Conservation (phyloP, 2,329 filamentous ascomycete species). For the Cercospora sp. region DNA sequence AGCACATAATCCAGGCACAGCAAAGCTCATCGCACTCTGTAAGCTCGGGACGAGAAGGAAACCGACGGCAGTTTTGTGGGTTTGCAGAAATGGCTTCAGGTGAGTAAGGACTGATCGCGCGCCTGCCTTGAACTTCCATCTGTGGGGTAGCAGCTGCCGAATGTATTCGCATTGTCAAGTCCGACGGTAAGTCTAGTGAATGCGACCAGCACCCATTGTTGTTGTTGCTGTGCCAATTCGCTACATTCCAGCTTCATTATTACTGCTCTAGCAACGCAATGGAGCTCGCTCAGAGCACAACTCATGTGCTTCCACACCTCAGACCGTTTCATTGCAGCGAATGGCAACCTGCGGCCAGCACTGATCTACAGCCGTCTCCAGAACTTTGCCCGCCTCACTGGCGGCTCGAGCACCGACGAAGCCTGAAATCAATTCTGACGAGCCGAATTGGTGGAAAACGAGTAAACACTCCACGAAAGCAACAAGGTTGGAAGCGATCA, state of each 20-base stretch:
- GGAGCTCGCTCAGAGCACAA: conserved; percentile 9
- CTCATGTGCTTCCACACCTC: conserved; percentile 20
- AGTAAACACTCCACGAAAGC: not conserved
- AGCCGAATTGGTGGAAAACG: conserved; percentile 18
- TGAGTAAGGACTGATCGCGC: not conserved
- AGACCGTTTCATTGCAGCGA: conserved; percentile 12
- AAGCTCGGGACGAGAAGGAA: not conserved
- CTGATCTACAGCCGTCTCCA: conserved; percentile 4
- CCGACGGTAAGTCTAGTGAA: not conserved
- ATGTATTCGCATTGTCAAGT: not conserved
- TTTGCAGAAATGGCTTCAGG: not conserved
- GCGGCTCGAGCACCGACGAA: conserved; percentile 18
- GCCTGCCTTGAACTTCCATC: not conserved
- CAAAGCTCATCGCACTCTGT: not conserved
- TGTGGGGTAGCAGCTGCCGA: not conserved
- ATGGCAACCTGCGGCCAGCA: not conserved
- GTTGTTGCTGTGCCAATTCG: conserved; percentile 20
- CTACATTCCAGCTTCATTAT: conserved; percentile 19
- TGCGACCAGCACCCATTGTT: not conserved
- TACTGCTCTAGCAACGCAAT: conserved; percentile 3
- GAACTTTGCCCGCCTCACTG: conserved; percentile 28
- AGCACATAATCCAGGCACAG: not conserved
- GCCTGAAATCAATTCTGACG: conserved; percentile 24
- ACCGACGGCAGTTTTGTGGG: not conserved
- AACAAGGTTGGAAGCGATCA: conserved; percentile 12